Evolutionary conservation across 2,329 filamentous ascomycete genomes (phyloP).

Genomic region (Magnaporthiopsis rhizophila): DNA sequence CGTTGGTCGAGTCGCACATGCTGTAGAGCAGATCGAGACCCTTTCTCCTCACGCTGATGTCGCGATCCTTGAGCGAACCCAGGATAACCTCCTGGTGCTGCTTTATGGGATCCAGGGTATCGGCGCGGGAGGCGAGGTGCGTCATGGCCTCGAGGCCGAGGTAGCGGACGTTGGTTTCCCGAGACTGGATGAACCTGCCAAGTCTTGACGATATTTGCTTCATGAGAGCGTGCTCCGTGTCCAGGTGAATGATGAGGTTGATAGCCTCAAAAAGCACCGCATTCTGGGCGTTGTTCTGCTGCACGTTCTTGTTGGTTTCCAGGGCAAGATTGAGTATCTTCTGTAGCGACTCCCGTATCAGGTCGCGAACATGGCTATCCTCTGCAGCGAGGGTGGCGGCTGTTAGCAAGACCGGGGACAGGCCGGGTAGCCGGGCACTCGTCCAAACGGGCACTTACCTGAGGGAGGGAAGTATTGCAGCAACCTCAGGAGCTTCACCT

Average conservation of each 20-base stretch:
- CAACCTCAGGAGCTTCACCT: conserved; percentile 85
- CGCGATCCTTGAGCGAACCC: conserved; percentile 84
- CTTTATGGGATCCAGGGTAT: conserved; percentile 95
- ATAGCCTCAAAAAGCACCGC: conserved; percentile 97
- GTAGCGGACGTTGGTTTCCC: conserved; percentile 96
- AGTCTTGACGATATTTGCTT: conserved; percentile 86
- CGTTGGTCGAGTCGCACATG: conserved; percentile 98
- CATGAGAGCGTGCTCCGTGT: conserved; percentile 91
- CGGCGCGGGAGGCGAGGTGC: conserved; percentile 85
- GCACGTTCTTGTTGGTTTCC: conserved; percentile 95
- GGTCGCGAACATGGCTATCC: conserved; percentile 81
- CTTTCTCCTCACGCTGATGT: conserved; percentile 95
- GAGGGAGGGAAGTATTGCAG: conserved; percentile 96
- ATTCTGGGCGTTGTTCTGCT: conserved; percentile 98
- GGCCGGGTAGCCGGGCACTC: too few species aligned
- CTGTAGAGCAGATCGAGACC: conserved; percentile 95
- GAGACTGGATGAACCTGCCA: conserved; percentile 91
- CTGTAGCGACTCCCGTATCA: conserved; percentile 86
- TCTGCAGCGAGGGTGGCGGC: conserved; percentile 41
- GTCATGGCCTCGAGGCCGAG: conserved; percentile 96
- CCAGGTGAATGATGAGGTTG: conserved; percentile 94
- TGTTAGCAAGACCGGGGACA: background rate
- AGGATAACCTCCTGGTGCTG: conserved; percentile 96
- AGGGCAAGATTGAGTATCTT: conserved; percentile 86
- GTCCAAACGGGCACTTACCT: conserved; percentile 40